Evolutionary conservation across 768 basidiomycete species (phyloP).

Genomic region (Mycena epipterygia): DNA sequence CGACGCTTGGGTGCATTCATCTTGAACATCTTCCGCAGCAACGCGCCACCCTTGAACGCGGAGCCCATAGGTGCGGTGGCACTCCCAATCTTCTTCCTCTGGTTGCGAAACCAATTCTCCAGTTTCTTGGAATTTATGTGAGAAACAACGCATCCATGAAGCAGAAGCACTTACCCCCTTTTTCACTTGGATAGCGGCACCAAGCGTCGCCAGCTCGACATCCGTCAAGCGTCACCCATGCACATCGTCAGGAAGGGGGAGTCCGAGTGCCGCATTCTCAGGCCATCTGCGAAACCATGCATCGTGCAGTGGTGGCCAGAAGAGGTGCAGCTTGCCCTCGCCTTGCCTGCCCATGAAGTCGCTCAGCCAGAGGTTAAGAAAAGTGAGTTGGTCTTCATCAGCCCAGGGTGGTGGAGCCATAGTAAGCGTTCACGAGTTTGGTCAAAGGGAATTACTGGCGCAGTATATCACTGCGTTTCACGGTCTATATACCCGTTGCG

Average conservation of each 20-base stretch:
- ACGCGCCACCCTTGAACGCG: too few relatives aligned
- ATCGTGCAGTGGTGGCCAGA: slow-evolving; percentile 5
- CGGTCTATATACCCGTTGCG: too few relatives aligned
- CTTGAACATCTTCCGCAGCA: not conserved
- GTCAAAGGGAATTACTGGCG: not conserved
- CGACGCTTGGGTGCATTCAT: not conserved
- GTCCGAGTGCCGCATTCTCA: not conserved
- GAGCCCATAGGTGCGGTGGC: not conserved
- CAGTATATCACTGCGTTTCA: not conserved
- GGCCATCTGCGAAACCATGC: not conserved
- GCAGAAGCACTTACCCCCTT: not conserved
- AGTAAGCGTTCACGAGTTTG: not conserved
- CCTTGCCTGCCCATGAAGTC: slow-evolving; percentile 11
- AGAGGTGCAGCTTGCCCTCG: not conserved
- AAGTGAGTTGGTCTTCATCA: not conserved
- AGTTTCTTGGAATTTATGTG: not conserved
- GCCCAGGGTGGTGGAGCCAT: slow-evolving; percentile 5
- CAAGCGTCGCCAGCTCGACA: not conserved
- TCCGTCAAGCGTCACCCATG: not conserved
- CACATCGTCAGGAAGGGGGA: not conserved
- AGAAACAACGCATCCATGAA: not conserved
- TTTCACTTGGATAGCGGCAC: not conserved
- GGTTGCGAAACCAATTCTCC: slow-evolving; percentile 3
- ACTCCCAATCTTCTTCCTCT: not conserved
- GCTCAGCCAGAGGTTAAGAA: not conserved